A percentile compares a stretch with the other conserved stretches of the same genome.
These are phyloP conservation scores for Dalbergia oliveri DNA, from an alignment of 306 rosid genomes.

Conservation along the genomic window DNA sequence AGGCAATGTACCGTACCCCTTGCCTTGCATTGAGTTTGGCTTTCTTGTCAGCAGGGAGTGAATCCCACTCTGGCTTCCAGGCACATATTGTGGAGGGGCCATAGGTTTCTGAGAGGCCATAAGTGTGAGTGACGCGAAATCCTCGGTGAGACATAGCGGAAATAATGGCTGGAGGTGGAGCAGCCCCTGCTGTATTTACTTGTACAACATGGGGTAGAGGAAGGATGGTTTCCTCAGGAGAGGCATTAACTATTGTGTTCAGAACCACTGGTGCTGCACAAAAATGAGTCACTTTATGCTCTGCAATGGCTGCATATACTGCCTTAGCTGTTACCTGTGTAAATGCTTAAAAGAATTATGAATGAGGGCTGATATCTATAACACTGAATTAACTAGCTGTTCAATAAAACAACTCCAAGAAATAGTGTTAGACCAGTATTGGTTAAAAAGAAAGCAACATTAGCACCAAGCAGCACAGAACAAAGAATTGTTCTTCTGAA, in stretches of 20 bases:
- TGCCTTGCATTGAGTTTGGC: conserved; percentile 80
- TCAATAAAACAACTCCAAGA: background rate
- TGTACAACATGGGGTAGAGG: conserved; percentile 76
- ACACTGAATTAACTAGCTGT: background rate
- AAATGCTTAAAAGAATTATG: background rate
- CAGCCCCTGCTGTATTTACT: conserved; percentile 83
- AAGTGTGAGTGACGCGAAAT: conserved; percentile 76
- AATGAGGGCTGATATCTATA: background rate
- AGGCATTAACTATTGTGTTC: conserved; percentile 71
- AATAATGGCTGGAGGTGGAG: conserved; percentile 81
- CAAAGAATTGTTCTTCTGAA: background rate
- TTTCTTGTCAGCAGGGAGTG: conserved; percentile 58
- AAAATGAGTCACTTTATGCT: conserved; percentile 75
- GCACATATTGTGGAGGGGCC: conserved; percentile 82
- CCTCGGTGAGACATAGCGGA: conserved; percentile 69
- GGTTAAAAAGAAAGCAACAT: background rate
- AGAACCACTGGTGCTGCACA: conserved; percentile 92
- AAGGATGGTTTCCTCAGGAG: conserved; percentile 65
- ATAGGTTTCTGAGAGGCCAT: conserved; percentile 82
- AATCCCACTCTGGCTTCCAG: conserved; percentile 90
- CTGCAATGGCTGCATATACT: conserved; percentile 70
- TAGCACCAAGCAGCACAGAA: conserved; percentile 5
- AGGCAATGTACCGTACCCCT: conserved; percentile 69
- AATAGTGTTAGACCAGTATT: background rate
- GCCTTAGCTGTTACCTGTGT: conserved; percentile 74